These are phyloP conservation scores for Mangifera indica DNA, from an alignment of 345 rosid genomes.

Conservation along the genomic window DNA sequence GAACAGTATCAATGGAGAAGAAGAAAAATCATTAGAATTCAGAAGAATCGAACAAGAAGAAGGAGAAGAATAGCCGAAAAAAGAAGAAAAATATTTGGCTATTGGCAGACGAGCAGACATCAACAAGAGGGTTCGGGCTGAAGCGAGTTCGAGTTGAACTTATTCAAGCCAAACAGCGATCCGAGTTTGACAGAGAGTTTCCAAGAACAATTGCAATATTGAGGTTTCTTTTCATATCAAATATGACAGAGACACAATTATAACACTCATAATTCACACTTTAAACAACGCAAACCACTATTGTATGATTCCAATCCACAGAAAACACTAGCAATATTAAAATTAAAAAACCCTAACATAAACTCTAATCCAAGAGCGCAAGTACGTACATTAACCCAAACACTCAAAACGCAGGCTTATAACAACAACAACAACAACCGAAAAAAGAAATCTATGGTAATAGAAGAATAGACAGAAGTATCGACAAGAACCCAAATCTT, in stretches of 20 bases:
- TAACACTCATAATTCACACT: background rate
- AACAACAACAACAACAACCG: background rate
- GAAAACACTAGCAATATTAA: background rate
- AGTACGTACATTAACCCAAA: too few species aligned
- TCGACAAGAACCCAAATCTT: slow-evolving; percentile 16
- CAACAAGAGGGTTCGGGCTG: too few species aligned
- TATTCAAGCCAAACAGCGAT: too few species aligned
- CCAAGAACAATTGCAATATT: background rate
- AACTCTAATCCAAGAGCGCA: too few species aligned
- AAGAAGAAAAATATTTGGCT: too few species aligned
- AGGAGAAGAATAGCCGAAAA: too few species aligned
- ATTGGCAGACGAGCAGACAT: too few species aligned
- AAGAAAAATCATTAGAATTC: too few species aligned
- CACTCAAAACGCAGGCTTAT: background rate
- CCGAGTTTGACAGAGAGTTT: background rate
- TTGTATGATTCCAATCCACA: background rate
- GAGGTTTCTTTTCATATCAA: background rate
- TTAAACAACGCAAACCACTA: background rate
- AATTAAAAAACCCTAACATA: too few species aligned
- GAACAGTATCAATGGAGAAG: too few species aligned
- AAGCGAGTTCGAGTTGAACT: too few species aligned
- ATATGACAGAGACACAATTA: background rate
- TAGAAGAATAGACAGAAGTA: background rate
- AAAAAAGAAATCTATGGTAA: background rate
- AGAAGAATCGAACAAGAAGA: too few species aligned